Conservation (phyloP, 2,329 filamentous ascomycete genomes). For the Aureobasidium zeae region DNA sequence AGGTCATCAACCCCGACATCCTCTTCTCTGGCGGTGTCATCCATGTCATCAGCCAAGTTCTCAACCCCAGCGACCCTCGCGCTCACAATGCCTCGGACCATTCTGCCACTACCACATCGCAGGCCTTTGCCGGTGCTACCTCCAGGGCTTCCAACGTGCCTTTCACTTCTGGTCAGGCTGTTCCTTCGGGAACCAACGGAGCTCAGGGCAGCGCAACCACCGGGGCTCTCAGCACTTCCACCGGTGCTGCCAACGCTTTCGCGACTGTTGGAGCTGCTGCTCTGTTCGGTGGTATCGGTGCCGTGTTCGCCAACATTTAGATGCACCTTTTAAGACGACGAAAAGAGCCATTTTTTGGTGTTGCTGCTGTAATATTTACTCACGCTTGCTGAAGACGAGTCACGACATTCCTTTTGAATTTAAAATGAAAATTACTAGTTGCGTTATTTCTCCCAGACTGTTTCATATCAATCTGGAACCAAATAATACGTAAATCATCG, state of each 20-base stretch:
- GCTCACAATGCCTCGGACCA: slow-evolving; percentile 21
- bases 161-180: slow-evolving; percentile 47
- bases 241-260: slow-evolving; percentile 26
- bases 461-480: too few species aligned
- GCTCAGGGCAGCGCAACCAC: slow-evolving; percentile 19
- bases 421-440: too few species aligned
- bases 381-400: not conserved
- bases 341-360: too few species aligned
- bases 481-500: too few species aligned
- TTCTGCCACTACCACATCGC: slow-evolving; percentile 41
- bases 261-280: slow-evolving; percentile 39
- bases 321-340: too few species aligned
- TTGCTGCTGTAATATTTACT: not conserved
- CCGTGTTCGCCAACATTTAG: slow-evolving; percentile 22
- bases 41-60: slow-evolving; percentile 48
- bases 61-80: slow-evolving; percentile 47
- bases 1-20: slow-evolving; percentile 34
- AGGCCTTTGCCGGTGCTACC: slow-evolving; percentile 47
- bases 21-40: slow-evolving; percentile 39
- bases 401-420: not conserved
- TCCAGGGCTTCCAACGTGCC: slow-evolving; percentile 39
- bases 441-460: too few species aligned
- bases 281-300: slow-evolving; percentile 37
- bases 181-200: slow-evolving; percentile 34
- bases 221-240: slow-evolving; percentile 20